These are phyloP conservation scores for Ustilago sp. DNA, from an alignment of 1,284 basidiomycete genomes.

Conservation along the genomic window DNA sequence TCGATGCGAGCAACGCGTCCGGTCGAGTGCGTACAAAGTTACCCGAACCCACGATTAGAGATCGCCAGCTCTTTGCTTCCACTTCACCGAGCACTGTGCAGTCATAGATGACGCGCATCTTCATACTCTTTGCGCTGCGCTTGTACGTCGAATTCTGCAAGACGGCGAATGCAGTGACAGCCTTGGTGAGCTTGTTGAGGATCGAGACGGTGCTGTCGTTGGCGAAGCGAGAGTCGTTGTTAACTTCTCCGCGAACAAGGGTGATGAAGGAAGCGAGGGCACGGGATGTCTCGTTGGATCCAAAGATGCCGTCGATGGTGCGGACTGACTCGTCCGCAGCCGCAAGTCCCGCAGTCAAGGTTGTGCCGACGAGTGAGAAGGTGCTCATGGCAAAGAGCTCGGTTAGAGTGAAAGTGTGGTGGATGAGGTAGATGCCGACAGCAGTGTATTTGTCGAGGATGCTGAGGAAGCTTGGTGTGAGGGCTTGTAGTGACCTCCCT, in stretches of 20 bases:
- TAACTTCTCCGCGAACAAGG: conserved; percentile 71
- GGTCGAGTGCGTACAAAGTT: conserved; percentile 46
- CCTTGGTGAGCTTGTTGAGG: conserved; percentile 71
- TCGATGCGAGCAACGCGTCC: conserved; percentile 23
- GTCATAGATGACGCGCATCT: conserved; percentile 72
- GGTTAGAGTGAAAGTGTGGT: conserved; percentile 73
- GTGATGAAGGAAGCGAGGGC: conserved; percentile 72
- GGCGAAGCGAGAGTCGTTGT: conserved; percentile 64
- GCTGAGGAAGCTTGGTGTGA: conserved; percentile 69
- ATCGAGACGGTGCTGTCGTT: conserved; percentile 57
- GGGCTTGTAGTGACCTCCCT: conserved; percentile 15
- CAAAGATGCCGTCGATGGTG: conserved; percentile 73
- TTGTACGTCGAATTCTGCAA: conserved; percentile 72
- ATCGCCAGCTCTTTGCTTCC: conserved; percentile 62
- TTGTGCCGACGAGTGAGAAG: conserved; percentile 70
- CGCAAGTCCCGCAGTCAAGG: conserved; percentile 44
- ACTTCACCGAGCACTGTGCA: conserved; percentile 71
- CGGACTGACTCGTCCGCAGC: conserved; percentile 73
- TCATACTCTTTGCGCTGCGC: conserved; percentile 64
- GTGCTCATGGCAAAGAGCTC: conserved; percentile 73
- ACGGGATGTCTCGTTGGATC: conserved; percentile 73
- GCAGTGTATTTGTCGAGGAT: conserved; percentile 73
- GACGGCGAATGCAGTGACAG: conserved; percentile 73
- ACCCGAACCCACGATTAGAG: conserved; percentile 54
- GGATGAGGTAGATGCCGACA: conserved; percentile 72